Evolutionary conservation across 495 filamentous ascomycete genomes (phyloP), one percentile per base, ranked within the genome.

Genomic region (Terfezia claveryi): DNA sequence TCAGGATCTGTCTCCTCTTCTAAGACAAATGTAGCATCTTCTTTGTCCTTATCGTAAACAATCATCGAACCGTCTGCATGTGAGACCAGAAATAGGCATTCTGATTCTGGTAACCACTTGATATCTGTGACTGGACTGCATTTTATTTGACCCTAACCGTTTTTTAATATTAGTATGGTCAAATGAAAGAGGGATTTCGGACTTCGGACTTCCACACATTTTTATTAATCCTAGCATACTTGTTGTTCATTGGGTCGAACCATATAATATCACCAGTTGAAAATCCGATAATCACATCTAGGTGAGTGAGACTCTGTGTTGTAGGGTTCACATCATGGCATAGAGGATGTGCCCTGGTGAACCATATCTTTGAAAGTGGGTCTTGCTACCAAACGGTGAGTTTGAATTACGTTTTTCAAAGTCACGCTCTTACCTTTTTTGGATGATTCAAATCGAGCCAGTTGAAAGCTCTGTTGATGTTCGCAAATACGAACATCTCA

Each of bases 1-100:
- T 52, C 56, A 11, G 54, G 57, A 32, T 70, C 63, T n/a, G 66
- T 55, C 27, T 32, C 27, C 27, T 32, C 27, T 63, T 84, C 81
- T 2, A 78, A 70, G 6, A 74, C 68, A 66, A 85, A 83, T n/a
- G 74, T 63, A 2, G 83, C 84, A 68, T 98, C 91, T 60, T 98
- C 91, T 65, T 94, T 95, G 65, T 96, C 92, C 70, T 96, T 96
- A 67, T 98, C 92, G 61, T 96, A 98, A 3, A 95, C 88, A 8
- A 98, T 77, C 52, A 98, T 67, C n/a, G 83, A 79, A 9, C 91
- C 91, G 64, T 96, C 89, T 71, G 85, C 83, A 68, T 98, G 88
- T 2, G 87, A 82, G 10, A 89, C 87, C 32, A 96, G 73, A 64
- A 98, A 96, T 27, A 95, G 71, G 61, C 85, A 85, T 62, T 96